A percentile compares a stretch with the other conserved stretches of the same genome.
Evolutionary conservation across 2,329 filamentous ascomycete genomes (phyloP).

Genomic region (Aspergillus latus): DNA sequence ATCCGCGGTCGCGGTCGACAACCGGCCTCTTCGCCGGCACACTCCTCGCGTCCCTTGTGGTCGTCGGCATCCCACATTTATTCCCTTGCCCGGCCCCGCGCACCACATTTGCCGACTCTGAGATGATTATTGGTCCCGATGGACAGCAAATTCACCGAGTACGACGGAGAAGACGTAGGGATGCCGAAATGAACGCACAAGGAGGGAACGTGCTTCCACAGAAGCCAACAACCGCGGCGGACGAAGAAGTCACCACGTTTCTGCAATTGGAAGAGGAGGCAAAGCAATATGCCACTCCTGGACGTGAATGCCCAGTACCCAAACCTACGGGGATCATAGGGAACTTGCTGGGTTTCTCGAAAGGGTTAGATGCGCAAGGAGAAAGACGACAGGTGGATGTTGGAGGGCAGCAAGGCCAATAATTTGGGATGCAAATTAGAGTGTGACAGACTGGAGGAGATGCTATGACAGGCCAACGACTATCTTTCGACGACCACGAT

Average conservation of each 20-base stretch:
- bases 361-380: conserved; percentile 24
- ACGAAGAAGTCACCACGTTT: conserved; percentile 48
- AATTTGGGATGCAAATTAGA: not conserved
- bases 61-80: conserved; percentile 85
- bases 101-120: conserved; percentile 70
- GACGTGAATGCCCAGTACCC: conserved; percentile 84
- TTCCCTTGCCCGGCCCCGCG: conserved; percentile 87
- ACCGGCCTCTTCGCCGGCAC: conserved; percentile 95
- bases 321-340: conserved; percentile 81
- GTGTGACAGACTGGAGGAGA: not conserved
- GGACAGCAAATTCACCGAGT: conserved; percentile 44
- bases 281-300: conserved; percentile 43
- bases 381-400: conserved; percentile 14
- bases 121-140: conserved; percentile 43
- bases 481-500: not conserved
- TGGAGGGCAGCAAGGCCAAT: not conserved
- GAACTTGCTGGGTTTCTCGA: conserved; percentile 70
- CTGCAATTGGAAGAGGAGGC: conserved; percentile 44
- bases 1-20: conserved; percentile 90
- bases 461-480: not conserved
- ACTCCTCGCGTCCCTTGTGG: conserved; percentile 82
- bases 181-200: conserved; percentile 21
- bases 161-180: conserved; percentile 38
- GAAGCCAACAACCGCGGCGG: conserved; percentile 22
- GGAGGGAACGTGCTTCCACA: conserved; percentile 18